Conservation (phyloP, 1,139 yeast species). For the Diutina catenulata region DNA sequence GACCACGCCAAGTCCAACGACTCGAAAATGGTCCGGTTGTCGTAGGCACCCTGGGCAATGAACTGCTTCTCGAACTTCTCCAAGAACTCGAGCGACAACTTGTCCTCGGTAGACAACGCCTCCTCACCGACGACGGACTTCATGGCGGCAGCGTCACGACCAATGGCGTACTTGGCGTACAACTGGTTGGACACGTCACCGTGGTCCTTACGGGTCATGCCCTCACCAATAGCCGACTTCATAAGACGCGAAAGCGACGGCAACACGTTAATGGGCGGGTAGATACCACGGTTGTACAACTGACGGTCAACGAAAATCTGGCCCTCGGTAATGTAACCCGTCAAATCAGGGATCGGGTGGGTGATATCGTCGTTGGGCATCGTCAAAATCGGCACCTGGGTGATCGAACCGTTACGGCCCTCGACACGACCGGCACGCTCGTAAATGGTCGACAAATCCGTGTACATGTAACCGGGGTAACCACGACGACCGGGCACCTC, state of each 20-base stretch:
- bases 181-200: constrained; percentile 98
- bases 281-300: constrained; percentile 88
- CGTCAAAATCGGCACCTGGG: constrained; percentile 96
- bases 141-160: constrained; percentile 99
- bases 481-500: constrained; percentile 99
- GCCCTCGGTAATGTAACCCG: constrained; percentile 98
- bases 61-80: constrained; percentile 96
- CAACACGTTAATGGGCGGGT: constrained; percentile 96
- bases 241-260: constrained; percentile 96
- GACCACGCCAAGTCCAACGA: constrained; percentile 98
- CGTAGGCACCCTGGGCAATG: constrained; percentile 92
- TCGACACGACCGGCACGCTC: constrained; percentile 99
- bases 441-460: constrained; percentile 96
- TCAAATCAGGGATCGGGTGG: constrained; percentile 99
- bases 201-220: constrained; percentile 98
- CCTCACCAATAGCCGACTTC: constrained; percentile 99
- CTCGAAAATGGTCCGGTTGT: constrained; percentile 87
- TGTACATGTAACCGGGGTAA: constrained; percentile 99
- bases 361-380: constrained; percentile 99
- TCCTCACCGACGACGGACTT: constrained; percentile 99
- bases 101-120: constrained; percentile 95
- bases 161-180: constrained; percentile 98
- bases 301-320: constrained; percentile 97
- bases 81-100: constrained; percentile 89
- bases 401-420: constrained; percentile 98